Evolutionary conservation across 345 rosid species (phyloP), one percentile per base, ranked within the genome.

Genomic region (Populus pruinosa): DNA sequence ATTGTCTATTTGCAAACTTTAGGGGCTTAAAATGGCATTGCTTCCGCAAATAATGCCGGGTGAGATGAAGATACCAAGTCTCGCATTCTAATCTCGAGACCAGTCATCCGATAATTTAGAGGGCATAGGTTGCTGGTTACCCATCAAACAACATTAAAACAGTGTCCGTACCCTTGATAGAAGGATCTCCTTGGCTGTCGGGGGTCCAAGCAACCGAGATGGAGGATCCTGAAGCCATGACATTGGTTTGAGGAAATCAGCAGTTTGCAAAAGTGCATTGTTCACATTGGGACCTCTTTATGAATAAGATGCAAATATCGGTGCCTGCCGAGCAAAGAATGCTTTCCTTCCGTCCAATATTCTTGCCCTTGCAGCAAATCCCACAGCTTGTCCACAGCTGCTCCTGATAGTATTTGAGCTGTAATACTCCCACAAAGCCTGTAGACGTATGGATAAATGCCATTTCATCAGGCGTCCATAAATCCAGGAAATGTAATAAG

Each of bases 201-300:
- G 85, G 85, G 74, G 88, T 85, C 90, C 90, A 85, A 2, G 90
- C 88, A 61, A 85, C 90, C 90, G 88, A 87, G 76, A 87, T 87
- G 11, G 85, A 85, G 73, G 90, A 81, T 31, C 88, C 90, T 36
- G 90, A 88, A 65, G 90, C 90, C 90, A 85, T 75, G 79, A 87
- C 59, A 73, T 83, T 23, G 90, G 90, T 63, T 87, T 87, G 31
- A 87, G 88, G 67, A 87, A 86, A 76, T 87, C 88, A 70, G 85
- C 90, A 31, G 85, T 85, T 67, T 87, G 86, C 56, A 81, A 23
- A 80, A 83, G 86, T 43, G 85, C 87, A 68, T 81, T 87, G 82
- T 76, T 79, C 53, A 87, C 85, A 69, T 85, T 87, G 14, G 89
- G 89, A 59, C 87, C 89, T 74, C 89, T 82, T 38, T 88, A 87